Evolutionary conservation across 192 early-diverging fungal genomes (phyloP), one percentile per base, ranked within the genome.

Genomic region (Coemansia sp.): DNA sequence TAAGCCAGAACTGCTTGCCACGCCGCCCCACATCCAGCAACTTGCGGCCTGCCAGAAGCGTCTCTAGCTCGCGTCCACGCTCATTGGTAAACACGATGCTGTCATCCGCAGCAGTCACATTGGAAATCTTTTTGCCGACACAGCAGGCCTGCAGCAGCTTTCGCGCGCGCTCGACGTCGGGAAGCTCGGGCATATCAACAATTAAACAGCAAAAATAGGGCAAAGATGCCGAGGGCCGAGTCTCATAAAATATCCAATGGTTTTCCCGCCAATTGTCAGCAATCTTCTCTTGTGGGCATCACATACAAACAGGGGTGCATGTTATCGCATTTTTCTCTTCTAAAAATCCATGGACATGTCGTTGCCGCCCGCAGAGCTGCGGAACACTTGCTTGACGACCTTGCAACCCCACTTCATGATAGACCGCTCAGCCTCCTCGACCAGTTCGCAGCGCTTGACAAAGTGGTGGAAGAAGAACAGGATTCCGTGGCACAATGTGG

Each of bases 381-480:
- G 83, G 61, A 87, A 72, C 7, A 89, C 84, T 68, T 91, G 86
- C 70, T 87, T 87, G 41, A 88, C 84, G 20, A 88, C 70, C 56
- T 74, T 86, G 75, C 87, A 89, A 7, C 87, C 87, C 86, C 86
- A 90, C 43, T 81, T 76, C 23, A 94, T 62, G 14, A 82, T 76
- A 11, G 89, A 84, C 69, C 73, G 77, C 60, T 94, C 90, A n/a
- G 82, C 83, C 23, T 90, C 86, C 55, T 57, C 64, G 59, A 88
- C 81, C 61, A 86, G 83, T 59, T 84, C 85, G 69, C 85, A 86
- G 34, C 73, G 79, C 69, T 75, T 85, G 41, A 92, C 87, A 75
- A 89, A 91, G 50, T 90, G 87, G 45, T 90, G 82, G 72, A 94
- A 79, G 83, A 94, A 96, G 61, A 94, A 93, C 47, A 88, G 74